Evolutionary conservation across 2,329 filamentous ascomycete genomes (phyloP).

Genomic region (Trichoderma brevicompactum): DNA sequence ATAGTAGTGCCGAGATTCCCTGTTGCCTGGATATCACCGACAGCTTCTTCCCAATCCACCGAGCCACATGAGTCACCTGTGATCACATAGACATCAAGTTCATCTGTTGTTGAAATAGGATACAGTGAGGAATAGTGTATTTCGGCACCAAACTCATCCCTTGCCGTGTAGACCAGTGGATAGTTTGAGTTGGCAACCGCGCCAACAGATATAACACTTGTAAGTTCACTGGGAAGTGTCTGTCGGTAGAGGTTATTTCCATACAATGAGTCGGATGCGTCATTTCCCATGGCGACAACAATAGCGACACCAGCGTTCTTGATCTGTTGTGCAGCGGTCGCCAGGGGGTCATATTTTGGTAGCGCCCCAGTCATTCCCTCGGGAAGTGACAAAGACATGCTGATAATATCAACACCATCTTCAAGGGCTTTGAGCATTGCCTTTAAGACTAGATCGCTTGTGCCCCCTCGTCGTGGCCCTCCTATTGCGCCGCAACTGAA

Average conservation of each 20-base stretch:
- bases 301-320: not conserved
- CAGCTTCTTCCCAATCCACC: not conserved
- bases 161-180: constrained; percentile 2
- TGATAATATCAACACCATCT: constrained; percentile 11
- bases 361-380: not conserved
- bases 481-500: not conserved
- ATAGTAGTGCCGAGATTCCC: not conserved
- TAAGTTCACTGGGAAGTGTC: constrained; percentile 3
- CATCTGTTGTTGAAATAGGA: not conserved
- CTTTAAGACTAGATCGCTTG: constrained; percentile 1
- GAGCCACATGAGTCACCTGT: constrained; percentile 1
- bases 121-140: not conserved
- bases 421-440: constrained; percentile 16
- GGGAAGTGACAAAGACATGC: constrained; percentile 5
- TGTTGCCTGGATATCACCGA: not conserved
- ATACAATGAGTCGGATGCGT: not conserved
- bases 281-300: constrained; percentile 21
- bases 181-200: constrained; percentile 5
- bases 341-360: constrained; percentile 4
- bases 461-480: not conserved
- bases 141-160: not conserved
- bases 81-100: not conserved
- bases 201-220: constrained; percentile 3
- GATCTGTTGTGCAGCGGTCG: not conserved
- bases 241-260: not conserved